phyloP scores from a whole-genome alignment of 2,329 filamentous ascomycete species.

The Beauveria australis region DNA sequence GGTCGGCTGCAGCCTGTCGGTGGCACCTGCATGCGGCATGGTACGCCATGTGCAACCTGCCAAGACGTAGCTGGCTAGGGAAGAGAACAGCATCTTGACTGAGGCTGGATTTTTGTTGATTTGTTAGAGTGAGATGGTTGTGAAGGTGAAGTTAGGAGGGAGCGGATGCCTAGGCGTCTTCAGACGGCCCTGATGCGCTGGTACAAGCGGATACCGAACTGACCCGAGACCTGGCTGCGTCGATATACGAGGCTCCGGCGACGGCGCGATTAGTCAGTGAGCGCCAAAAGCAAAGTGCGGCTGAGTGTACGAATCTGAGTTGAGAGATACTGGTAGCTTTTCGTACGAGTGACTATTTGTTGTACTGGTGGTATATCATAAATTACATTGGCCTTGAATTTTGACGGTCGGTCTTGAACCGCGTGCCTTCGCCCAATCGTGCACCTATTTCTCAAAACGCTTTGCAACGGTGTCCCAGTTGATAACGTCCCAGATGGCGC shows the following conservation, averaged over 20 bases:
- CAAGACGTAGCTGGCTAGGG: not conserved
- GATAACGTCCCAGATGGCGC: conserved; percentile 86
- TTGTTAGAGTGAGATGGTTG: not conserved
- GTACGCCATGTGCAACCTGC: not conserved
- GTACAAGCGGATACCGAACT: not conserved
- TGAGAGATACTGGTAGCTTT: too few species aligned
- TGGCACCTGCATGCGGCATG: not conserved
- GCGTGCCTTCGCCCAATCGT: not conserved
- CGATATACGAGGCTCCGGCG: not conserved
- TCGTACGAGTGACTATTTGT: not conserved
- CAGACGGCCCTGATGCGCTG: not conserved
- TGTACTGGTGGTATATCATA: conserved; percentile 6
- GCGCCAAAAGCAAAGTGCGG: too few species aligned
- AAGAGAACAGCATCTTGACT: not conserved
- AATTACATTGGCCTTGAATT: not conserved
- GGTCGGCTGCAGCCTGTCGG: not conserved
- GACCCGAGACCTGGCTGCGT: not conserved
- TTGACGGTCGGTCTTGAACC: not conserved
- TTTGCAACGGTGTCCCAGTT: conserved; percentile 90
- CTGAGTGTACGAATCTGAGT: too few species aligned
- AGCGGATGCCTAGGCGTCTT: not conserved
- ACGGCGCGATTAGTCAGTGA: not conserved
- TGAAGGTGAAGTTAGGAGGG: not conserved
- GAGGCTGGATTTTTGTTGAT: not conserved
- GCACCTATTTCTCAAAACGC: conserved; percentile 51